Conservation (phyloP, 73 alveolate genomes). For the Paramecium octaurelia region DNA sequence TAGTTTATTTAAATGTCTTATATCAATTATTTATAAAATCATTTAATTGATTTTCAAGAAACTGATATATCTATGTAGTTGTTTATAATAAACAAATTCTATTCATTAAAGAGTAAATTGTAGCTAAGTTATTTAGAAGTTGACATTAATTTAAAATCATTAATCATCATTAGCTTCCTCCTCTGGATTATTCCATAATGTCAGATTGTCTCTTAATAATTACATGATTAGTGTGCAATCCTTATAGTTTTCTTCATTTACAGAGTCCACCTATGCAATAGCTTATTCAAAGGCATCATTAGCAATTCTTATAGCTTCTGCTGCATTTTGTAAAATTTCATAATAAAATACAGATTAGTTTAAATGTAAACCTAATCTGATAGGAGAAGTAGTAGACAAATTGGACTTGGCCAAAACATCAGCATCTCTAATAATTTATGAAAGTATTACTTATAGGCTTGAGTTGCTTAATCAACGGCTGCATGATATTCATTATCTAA, state of each 20-base stretch:
- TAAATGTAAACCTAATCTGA: slow-evolving; percentile 89
- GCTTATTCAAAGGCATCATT: slow-evolving; percentile 85
- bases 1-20: too few species aligned
- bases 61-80: neutral
- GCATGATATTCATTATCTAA: slow-evolving; percentile 79
- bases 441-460: slow-evolving; percentile 70
- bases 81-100: neutral
- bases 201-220: slow-evolving; percentile 86
- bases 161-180: slow-evolving; percentile 61
- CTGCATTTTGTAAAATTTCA: slow-evolving; percentile 79
- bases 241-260: slow-evolving; percentile 90
- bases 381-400: slow-evolving; percentile 87
- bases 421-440: slow-evolving; percentile 63
- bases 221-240: slow-evolving; percentile 87
- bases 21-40: too few species aligned
- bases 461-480: slow-evolving; percentile 78
- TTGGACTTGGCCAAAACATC: slow-evolving; percentile 72
- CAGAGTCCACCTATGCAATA: slow-evolving; percentile 78
- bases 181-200: slow-evolving; percentile 85
- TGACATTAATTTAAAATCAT: neutral
- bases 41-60: neutral
- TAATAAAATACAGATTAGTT: slow-evolving; percentile 92
- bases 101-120: neutral
- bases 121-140: neutral
- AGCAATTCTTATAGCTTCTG: slow-evolving; percentile 85